Base-by-base conservation (phyloP, 345 rosid genomes). In the Eucalyptus sp. region DNA sequence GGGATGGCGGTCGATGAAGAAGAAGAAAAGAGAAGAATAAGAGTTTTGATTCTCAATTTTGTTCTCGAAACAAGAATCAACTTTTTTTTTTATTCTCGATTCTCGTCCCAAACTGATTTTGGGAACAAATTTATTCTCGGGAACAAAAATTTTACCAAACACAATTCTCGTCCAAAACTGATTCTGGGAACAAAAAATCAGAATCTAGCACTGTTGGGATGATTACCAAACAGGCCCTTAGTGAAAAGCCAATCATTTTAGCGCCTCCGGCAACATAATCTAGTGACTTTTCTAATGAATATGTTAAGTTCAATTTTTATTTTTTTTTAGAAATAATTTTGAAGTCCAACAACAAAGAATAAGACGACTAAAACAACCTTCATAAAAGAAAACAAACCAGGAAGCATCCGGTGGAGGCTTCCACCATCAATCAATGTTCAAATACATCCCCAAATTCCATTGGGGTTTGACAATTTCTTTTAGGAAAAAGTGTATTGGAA, bases 401-500 rank as follows among this genome's bases (percentile, higher is more conserved):
- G 17, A 64, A 33, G 33, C 76, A 64, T 64, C 14, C 41, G 18
- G 37, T n/a, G 76, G 41, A n/a, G 37, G 1, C 41, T 64, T 64
- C 37, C 76, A 15, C 76, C 76, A 64, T 64, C 76, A 20, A n/a
- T 37, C 18, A 29, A 29, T 29, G 68, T 29, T 62, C 76, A 64
- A 64, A 64, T n/a, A 64, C 76, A 64, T 64, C 37, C 37, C 76
- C 41, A n/a, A 64, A 64, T 33, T 64, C 10, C 76, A 14, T n/a
- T 31, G 41, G 76, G 76, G 41, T n/a, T n/a, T 1, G 41, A 64
- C 20, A 64, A 64, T 64, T n/a, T n/a, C n/a, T 64, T 20, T 52
- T 52, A 52, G 58, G 2, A 0, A 52, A 52, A 52, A 52, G 10
- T 52, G 24, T 0, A 18, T 0, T 52, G 0, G 0, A 18, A 52